Evolutionary conservation across 2,329 filamentous ascomycete species (phyloP).

Genomic region (Emmonsiellopsis sp.): DNA sequence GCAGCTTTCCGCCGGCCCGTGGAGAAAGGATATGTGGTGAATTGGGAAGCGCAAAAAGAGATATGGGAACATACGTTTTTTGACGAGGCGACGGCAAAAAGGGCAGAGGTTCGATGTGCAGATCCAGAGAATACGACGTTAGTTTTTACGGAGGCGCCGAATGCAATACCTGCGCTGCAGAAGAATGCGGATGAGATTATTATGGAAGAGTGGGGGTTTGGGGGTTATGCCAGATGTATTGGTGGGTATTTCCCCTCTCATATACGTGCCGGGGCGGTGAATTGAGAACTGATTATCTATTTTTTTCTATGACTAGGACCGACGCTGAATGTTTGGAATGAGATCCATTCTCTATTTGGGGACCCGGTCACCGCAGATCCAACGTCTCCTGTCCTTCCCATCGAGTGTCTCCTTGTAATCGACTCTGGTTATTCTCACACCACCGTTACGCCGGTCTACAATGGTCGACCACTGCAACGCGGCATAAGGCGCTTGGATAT

Average conservation of each 20-base stretch:
- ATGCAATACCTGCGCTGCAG: constrained; percentile 70
- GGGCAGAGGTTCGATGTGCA: constrained; percentile 27
- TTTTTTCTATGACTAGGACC: constrained; percentile 44
- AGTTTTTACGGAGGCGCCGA: constrained; percentile 76
- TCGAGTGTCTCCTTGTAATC: constrained; percentile 77
- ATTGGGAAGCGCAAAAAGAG: constrained; percentile 92
- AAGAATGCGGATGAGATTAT: constrained; percentile 91
- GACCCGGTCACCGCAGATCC: constrained; percentile 42
- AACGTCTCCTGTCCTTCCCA: constrained; percentile 41
- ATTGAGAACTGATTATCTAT: background rate
- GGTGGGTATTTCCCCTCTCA: constrained; percentile 41
- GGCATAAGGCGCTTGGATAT: constrained; percentile 80
- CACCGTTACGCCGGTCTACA: constrained; percentile 76
- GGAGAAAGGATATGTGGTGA: constrained; percentile 90
- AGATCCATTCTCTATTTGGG: constrained; percentile 60
- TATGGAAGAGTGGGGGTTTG: constrained; percentile 94
- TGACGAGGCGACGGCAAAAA: constrained; percentile 54
- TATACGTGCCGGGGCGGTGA: background rate
- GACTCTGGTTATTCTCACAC: constrained; percentile 93
- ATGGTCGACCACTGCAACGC: constrained; percentile 68
- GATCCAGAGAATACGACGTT: constrained; percentile 76
- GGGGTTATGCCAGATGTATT: constrained; percentile 68
- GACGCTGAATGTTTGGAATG: constrained; percentile 72
- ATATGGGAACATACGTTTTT: constrained; percentile 92
- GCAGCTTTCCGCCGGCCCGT: constrained; percentile 79